Conservation (phyloP, 2,329 filamentous ascomycete genomes). For the Colletotrichum cordylinicola region DNA sequence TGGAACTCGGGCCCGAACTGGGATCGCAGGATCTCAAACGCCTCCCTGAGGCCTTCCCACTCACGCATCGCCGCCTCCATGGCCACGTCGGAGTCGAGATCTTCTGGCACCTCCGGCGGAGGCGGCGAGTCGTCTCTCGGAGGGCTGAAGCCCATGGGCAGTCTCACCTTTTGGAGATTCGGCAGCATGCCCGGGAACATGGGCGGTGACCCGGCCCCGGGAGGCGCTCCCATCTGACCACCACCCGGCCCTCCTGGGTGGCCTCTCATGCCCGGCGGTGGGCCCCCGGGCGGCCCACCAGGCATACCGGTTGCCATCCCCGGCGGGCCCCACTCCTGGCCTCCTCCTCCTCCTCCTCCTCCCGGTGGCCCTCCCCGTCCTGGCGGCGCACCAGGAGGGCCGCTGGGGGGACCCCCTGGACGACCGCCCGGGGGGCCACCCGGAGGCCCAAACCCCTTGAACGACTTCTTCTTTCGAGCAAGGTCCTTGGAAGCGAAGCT, state of each 20-base stretch:
- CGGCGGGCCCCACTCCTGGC: conserved; percentile 3
- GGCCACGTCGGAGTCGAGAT: conserved; percentile 65
- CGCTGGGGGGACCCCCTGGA: conserved; percentile 53
- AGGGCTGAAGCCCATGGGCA: conserved; percentile 61
- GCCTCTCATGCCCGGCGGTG: background rate
- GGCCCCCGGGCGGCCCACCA: background rate
- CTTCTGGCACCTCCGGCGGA: conserved; percentile 49
- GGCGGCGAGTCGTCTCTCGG: conserved; percentile 48
- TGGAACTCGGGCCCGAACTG: conserved; percentile 79
- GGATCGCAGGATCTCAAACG: conserved; percentile 71
- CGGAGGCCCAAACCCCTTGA: conserved; percentile 57
- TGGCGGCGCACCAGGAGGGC: conserved; percentile 41
- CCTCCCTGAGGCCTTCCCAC: conserved; percentile 76
- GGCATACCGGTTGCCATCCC: conserved; percentile 2
- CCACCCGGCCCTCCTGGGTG: conserved; percentile 23
- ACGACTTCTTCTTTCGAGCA: conserved; percentile 74
- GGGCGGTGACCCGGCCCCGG: conserved; percentile 42
- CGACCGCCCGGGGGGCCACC: conserved; percentile 34
- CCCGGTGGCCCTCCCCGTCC: conserved; percentile 27
- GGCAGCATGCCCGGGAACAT: conserved; percentile 64
- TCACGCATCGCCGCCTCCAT: conserved; percentile 76
- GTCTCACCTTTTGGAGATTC: conserved; percentile 51
- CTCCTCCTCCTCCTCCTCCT: background rate
- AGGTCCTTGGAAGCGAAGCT: conserved; percentile 82
- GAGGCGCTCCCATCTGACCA: conserved; percentile 9